Evolutionary conservation across 164 flowering plant species (phyloP).

Genomic region (Umbellularia californica): DNA sequence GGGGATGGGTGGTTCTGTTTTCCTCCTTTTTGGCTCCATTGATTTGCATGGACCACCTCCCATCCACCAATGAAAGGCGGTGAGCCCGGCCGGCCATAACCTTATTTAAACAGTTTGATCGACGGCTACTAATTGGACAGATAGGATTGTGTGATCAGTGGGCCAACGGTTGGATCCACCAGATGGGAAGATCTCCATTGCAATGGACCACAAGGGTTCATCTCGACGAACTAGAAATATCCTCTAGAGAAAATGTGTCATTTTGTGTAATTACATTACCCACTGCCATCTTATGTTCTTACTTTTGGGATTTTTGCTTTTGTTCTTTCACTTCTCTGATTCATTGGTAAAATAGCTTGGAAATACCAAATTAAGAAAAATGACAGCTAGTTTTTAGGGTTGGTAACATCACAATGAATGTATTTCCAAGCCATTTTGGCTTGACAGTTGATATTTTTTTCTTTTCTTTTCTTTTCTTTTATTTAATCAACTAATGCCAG

Average conservation of each 20-base stretch:
- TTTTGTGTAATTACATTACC: slow-evolving; percentile 9
- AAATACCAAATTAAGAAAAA: slow-evolving; percentile 4
- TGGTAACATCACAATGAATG: slow-evolving; percentile 7
- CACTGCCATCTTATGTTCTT: neutral
- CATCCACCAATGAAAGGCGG: neutral
- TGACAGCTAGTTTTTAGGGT: neutral
- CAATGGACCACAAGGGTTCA: neutral
- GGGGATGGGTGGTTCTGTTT: neutral
- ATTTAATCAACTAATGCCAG: slow-evolving; percentile 5
- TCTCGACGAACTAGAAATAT: neutral
- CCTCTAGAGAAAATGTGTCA: neutral
- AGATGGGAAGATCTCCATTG: neutral
- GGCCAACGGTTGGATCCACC: neutral
- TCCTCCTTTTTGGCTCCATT: neutral
- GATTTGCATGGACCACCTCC: neutral
- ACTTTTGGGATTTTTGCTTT: neutral
- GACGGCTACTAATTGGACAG: neutral
- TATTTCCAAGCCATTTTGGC: slow-evolving; percentile 11
- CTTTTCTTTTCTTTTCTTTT: neutral
- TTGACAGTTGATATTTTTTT: slow-evolving; percentile 5
- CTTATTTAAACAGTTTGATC: neutral
- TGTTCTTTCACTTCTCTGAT: neutral
- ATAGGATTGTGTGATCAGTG: neutral
- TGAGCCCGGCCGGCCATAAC: neutral
- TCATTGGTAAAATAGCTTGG: slow-evolving; percentile 11